These are phyloP conservation scores for Neophaeococcomyces aloes DNA, from an alignment of 2,329 filamentous ascomycete genomes.

Conservation along the genomic window DNA sequence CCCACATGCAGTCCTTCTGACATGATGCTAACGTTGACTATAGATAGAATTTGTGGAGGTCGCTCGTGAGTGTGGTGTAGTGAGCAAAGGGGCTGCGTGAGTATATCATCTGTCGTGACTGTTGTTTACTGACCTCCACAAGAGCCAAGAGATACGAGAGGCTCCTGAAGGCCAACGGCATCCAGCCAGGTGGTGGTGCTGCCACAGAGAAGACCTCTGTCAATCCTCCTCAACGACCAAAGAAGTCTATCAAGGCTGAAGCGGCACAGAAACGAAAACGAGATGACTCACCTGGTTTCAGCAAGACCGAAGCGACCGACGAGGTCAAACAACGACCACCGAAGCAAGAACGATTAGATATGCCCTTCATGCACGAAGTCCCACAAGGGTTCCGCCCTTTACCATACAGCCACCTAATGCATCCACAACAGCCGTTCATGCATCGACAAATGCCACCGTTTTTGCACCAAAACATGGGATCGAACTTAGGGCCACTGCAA, in stretches of 20 bases:
- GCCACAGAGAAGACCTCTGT: neutral
- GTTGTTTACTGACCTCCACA: slow-evolving; percentile 10
- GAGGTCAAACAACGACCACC: slow-evolving; percentile 26
- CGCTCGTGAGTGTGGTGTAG: slow-evolving; percentile 52
- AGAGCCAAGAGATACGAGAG: slow-evolving; percentile 61
- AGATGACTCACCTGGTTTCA: neutral
- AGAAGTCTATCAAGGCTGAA: slow-evolving; percentile 7
- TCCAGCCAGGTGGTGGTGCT: slow-evolving; percentile 25
- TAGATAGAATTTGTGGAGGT: slow-evolving; percentile 58
- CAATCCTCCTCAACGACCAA: neutral
- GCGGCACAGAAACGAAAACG: slow-evolving; percentile 10
- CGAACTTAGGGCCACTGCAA: neutral
- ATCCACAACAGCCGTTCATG: neutral
- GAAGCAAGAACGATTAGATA: slow-evolving; percentile 10
- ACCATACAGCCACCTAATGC: neutral
- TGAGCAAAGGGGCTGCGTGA: slow-evolving; percentile 60
- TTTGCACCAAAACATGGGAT: neutral
- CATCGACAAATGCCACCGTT: neutral
- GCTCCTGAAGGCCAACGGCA: slow-evolving; percentile 50
- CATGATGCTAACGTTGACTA: neutral
- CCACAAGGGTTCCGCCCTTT: neutral
- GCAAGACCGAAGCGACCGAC: slow-evolving; percentile 8
- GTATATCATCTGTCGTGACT: slow-evolving; percentile 25
- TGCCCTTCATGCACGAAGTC: neutral
- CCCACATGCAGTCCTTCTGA: slow-evolving; percentile 1